These are phyloP conservation scores for Psophocarpus tetragonolobus DNA, from an alignment of 306 rosid species.

Conservation along the genomic window DNA sequence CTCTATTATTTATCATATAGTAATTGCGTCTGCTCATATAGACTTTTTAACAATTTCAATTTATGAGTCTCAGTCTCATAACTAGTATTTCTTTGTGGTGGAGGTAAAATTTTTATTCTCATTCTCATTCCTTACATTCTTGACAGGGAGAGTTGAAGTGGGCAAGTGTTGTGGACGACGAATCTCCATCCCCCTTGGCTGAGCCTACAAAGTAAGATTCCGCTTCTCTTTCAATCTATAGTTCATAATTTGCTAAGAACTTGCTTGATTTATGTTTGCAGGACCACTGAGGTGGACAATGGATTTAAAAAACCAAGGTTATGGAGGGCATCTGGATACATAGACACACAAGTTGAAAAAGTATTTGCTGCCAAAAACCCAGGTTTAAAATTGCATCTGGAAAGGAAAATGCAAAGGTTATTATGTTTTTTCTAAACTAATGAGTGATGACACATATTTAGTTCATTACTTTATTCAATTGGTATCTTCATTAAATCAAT, in stretches of 20 bases:
- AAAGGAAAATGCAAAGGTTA: constrained; percentile 84
- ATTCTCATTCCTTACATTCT: no score
- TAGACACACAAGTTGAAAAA: constrained; percentile 69
- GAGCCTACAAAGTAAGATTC: constrained; percentile 37
- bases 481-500: neutral
- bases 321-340: constrained; percentile 56
- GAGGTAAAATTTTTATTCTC: neutral
- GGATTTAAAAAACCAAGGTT: constrained; percentile 48
- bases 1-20: neutral
- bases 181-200: constrained; percentile 13
- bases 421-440: neutral
- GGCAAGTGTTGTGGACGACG: constrained; percentile 34
- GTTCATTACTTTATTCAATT: neutral
- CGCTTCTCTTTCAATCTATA: constrained; percentile 9
- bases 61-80: neutral
- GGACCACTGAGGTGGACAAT: constrained; percentile 41
- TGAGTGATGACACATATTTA: neutral
- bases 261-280: constrained; percentile 37
- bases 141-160: constrained; percentile 51
- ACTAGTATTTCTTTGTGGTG: neutral
- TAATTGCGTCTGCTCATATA: neutral
- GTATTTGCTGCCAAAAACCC: constrained; percentile 63
- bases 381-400: constrained; percentile 49
- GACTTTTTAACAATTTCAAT: neutral
- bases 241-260: constrained; percentile 11